phyloP scores from a whole-genome alignment of 805 yeast species.

The Kuraishia cidri region DNA sequence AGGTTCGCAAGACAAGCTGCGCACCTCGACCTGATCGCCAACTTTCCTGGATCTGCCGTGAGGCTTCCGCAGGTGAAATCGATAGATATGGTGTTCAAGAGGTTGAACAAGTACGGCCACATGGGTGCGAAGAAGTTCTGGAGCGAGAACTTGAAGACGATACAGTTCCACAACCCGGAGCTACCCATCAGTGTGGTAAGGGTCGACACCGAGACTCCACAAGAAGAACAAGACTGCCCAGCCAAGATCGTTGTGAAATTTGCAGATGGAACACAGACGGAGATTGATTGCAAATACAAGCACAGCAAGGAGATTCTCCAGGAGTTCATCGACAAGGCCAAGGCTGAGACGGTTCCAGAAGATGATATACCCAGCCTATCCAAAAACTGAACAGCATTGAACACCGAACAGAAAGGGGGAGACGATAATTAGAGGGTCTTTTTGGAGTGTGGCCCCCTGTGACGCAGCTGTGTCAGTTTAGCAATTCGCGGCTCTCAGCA shows the following conservation, averaged over 20 bases:
- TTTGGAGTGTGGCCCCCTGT: too few species aligned
- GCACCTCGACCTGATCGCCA: slow-evolving; percentile 42
- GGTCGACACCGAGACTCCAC: slow-evolving; percentile 30
- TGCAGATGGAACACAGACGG: slow-evolving; percentile 24
- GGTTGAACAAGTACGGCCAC: slow-evolving; percentile 39
- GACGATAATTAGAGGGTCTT: too few species aligned
- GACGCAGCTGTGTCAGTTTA: too few species aligned
- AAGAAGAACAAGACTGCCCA: slow-evolving; percentile 35
- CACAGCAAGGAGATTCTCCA: slow-evolving; percentile 43
- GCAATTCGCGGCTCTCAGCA: too few species aligned
- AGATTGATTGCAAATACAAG: slow-evolving; percentile 45
- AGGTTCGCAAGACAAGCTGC: slow-evolving; percentile 36
- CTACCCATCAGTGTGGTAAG: slow-evolving; percentile 54
- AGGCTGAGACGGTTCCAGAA: slow-evolving; percentile 41
- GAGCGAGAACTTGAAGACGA: slow-evolving; percentile 64
- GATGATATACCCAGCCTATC: slow-evolving; percentile 36
- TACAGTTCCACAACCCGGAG: slow-evolving; percentile 77
- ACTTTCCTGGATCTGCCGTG: slow-evolving; percentile 31
- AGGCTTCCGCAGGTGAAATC: slow-evolving; percentile 23
- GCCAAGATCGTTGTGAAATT: slow-evolving; percentile 31
- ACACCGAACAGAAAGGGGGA: too few species aligned
- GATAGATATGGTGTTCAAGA: slow-evolving; percentile 47
- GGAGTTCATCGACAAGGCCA: slow-evolving; percentile 40
- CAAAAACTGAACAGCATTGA: too few species aligned
- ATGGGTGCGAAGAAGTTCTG: slow-evolving; percentile 70